Conservation (phyloP, 345 rosid genomes). For the Chamaenerion angustifolium region DNA sequence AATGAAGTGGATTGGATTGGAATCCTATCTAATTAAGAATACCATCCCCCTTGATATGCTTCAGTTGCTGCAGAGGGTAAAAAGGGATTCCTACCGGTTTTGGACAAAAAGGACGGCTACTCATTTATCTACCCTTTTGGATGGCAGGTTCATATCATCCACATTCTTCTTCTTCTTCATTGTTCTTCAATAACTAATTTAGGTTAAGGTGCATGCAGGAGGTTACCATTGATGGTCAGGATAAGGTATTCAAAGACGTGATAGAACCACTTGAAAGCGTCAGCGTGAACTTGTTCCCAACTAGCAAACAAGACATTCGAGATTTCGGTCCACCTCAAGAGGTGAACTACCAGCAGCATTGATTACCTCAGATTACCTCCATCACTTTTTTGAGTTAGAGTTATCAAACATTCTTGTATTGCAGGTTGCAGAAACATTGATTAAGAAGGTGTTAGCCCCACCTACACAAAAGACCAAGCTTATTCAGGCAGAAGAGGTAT, state of each 20-base stretch:
- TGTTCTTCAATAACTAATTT: not conserved
- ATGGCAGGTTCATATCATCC: slow-evolving; percentile 53
- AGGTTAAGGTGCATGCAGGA: slow-evolving; percentile 25
- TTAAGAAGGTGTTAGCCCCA: slow-evolving; percentile 70
- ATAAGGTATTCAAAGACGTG: slow-evolving; percentile 88
- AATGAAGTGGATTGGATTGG: not conserved
- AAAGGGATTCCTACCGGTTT: slow-evolving; percentile 52
- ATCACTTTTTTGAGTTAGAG: too few relatives aligned
- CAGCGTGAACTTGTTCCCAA: slow-evolving; percentile 52
- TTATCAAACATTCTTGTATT: not conserved
- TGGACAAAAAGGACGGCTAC: slow-evolving; percentile 75
- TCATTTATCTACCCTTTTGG: slow-evolving; percentile 80
- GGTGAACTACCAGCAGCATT: too few relatives aligned
- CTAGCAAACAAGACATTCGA: slow-evolving; percentile 57
- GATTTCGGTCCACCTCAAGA: slow-evolving; percentile 79
- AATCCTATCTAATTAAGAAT: slow-evolving; percentile 39
- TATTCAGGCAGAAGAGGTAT: slow-evolving; percentile 57
- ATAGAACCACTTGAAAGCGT: slow-evolving; percentile 90
- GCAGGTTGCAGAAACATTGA: slow-evolving; percentile 79
- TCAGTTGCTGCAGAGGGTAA: slow-evolving; percentile 98
- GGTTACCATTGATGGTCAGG: slow-evolving; percentile 73
- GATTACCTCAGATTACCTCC: too few relatives aligned
- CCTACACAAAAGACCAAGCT: slow-evolving; percentile 71
- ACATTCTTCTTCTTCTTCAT: not conserved
- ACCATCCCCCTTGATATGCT: slow-evolving; percentile 71